Conservation (phyloP, 805 yeast species). For the Yamadazyma ubonensis region DNA sequence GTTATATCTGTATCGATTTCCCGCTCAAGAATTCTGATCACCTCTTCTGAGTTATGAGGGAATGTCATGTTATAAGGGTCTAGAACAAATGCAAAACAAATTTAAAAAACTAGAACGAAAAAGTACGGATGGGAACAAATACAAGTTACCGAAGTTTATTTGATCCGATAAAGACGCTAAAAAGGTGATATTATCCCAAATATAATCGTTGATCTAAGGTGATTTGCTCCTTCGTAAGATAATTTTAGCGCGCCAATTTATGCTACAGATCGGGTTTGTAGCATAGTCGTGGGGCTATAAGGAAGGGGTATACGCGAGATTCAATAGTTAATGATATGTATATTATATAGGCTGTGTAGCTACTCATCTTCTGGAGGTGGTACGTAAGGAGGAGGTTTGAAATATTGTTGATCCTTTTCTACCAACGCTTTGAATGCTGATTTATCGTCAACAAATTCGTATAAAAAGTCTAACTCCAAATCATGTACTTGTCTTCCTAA, state of each 20-base stretch:
- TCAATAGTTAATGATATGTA: no score
- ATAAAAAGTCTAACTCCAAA: constrained; percentile 79
- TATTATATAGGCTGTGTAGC: no score
- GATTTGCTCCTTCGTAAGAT: not conserved
- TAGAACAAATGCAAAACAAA: not conserved
- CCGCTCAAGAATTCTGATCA: constrained; percentile 1
- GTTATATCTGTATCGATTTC: not conserved
- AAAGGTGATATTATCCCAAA: not conserved
- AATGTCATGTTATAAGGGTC: not conserved
- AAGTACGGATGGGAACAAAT: not conserved
- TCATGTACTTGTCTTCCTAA: constrained; percentile 94
- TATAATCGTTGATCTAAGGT: no score
- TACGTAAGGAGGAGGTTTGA: constrained; percentile 70
- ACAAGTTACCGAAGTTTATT: not conserved
- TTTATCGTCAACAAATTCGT: constrained; percentile 68
- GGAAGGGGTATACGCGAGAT: no score
- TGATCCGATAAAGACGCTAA: no score
- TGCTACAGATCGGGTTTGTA: not conserved
- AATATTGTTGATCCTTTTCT: constrained; percentile 60
- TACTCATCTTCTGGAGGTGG: constrained; percentile 39
- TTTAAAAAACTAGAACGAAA: not conserved
- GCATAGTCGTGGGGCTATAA: no score
- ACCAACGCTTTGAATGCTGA: constrained; percentile 49
- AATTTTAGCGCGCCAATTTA: not conserved
- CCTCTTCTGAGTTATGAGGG: not conserved